These are phyloP conservation scores for Plenodomus biglobosus DNA, from an alignment of 2,329 filamentous ascomycete genomes.

Conservation along the genomic window DNA sequence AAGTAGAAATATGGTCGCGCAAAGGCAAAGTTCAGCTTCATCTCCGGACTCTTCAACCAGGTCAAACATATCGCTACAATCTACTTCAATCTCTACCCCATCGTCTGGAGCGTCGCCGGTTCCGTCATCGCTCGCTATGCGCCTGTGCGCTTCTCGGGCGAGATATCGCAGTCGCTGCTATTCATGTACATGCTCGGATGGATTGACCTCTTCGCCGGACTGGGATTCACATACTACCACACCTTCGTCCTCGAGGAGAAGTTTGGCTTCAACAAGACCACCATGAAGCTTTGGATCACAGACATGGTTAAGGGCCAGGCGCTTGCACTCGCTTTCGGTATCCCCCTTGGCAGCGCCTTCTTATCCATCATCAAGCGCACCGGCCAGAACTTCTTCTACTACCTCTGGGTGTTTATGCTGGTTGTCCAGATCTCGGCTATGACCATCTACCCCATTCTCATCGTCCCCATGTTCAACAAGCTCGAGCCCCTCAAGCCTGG, in stretches of 20 bases:
- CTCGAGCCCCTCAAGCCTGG: constrained; percentile 88
- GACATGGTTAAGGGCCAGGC: constrained; percentile 91
- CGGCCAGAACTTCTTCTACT: constrained; percentile 94
- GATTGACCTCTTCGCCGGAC: constrained; percentile 73
- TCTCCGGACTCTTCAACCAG: constrained; percentile 80
- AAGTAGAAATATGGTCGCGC: constrained; percentile 80
- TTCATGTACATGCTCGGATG: constrained; percentile 88
- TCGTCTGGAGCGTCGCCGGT: constrained; percentile 84
- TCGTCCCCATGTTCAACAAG: constrained; percentile 97
- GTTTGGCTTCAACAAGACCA: constrained; percentile 99
- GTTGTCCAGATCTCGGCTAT: constrained; percentile 91
- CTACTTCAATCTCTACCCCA: constrained; percentile 86
- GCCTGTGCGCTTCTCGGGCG: constrained; percentile 78
- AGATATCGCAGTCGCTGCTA: constrained; percentile 89
- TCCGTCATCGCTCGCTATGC: constrained; percentile 71
- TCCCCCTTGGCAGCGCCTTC: constrained; percentile 88
- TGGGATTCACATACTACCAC: constrained; percentile 86
- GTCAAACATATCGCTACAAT: constrained; percentile 87
- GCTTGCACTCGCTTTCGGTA: constrained; percentile 75
- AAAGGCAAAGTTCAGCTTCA: constrained; percentile 86
- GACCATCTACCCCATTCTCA: constrained; percentile 92
- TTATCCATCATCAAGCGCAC: constrained; percentile 93
- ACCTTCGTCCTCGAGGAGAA: constrained; percentile 95
- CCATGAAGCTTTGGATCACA: constrained; percentile 78
- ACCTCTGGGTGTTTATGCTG: constrained; percentile 91